phyloP scores from a whole-genome alignment of 176 grass and related monocot species.

The Elymus sibiricus region DNA sequence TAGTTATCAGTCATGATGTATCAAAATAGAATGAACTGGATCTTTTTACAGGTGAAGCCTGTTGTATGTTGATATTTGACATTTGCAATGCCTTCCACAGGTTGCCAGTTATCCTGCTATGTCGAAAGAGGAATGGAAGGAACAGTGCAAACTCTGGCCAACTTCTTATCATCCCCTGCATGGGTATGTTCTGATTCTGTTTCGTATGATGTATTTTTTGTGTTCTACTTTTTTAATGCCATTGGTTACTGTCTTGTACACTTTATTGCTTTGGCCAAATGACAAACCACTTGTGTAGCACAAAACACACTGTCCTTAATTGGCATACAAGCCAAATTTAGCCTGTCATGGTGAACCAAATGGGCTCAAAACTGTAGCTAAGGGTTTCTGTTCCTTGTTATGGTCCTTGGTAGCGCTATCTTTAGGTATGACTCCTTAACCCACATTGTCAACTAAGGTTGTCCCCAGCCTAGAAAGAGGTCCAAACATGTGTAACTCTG shows the following conservation, averaged over 20 bases:
- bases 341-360: neutral
- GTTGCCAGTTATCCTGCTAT: constrained; percentile 71
- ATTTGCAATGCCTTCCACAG: constrained; percentile 32
- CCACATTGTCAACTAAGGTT: neutral
- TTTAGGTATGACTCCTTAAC: neutral
- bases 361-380: neutral
- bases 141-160: constrained; percentile 96
- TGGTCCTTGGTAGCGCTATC: neutral
- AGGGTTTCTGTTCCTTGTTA: neutral
- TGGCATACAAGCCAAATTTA: neutral
- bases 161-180: constrained; percentile 83
- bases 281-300: neutral
- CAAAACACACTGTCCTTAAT: neutral
- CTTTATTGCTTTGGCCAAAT: neutral
- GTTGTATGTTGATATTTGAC: constrained; percentile 5
- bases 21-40: neutral
- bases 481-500: neutral
- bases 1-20: neutral
- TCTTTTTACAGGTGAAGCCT: neutral
- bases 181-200: constrained; percentile 38
- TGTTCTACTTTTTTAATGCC: neutral
- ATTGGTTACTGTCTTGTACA: neutral
- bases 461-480: neutral
- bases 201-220: constrained; percentile 12
- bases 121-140: constrained; percentile 89